These are phyloP conservation scores for Melampsora larici-populina DNA, from an alignment of 1,284 basidiomycete genomes.

Conservation along the genomic window DNA sequence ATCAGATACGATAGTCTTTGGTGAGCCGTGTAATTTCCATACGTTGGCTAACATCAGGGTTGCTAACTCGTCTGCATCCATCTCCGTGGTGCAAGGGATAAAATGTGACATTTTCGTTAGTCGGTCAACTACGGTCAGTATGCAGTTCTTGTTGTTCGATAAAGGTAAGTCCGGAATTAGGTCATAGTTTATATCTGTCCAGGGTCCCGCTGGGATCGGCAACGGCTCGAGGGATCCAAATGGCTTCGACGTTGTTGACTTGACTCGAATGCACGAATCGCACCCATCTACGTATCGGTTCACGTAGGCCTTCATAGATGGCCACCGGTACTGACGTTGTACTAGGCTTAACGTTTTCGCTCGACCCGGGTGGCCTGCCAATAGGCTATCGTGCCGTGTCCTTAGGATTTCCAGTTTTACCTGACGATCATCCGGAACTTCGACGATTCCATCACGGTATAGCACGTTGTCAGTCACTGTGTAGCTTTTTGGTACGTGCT, in stretches of 20 bases:
- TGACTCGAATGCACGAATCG: too few species aligned
- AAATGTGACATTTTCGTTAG: constrained; percentile 6
- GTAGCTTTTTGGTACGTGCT: too few species aligned
- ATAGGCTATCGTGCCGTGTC: too few species aligned
- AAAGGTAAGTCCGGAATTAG: not conserved
- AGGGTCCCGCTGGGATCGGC: too few species aligned
- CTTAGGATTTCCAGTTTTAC: not conserved
- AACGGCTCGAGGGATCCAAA: constrained; percentile 3
- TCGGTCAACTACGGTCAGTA: not conserved
- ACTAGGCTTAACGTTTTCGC: too few species aligned
- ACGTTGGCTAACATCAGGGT: not conserved
- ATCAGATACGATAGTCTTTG: too few species aligned
- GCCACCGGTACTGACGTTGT: too few species aligned
- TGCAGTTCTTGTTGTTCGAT: not conserved
- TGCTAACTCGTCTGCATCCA: not conserved
- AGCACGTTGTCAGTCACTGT: not conserved
- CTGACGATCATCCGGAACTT: not conserved
- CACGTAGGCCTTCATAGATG: too few species aligned
- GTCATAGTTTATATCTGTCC: too few species aligned
- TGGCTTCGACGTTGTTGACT: not conserved
- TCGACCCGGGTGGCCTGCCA: too few species aligned
- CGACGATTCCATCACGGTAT: not conserved
- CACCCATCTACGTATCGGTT: too few species aligned
- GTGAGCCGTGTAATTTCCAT: constrained; percentile 1
- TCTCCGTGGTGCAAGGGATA: not conserved